A percentile compares a stretch with the other conserved stretches of the same genome.
Conservation (phyloP, 352 stramenopile species). For the Phytopythium montanum region DNA sequence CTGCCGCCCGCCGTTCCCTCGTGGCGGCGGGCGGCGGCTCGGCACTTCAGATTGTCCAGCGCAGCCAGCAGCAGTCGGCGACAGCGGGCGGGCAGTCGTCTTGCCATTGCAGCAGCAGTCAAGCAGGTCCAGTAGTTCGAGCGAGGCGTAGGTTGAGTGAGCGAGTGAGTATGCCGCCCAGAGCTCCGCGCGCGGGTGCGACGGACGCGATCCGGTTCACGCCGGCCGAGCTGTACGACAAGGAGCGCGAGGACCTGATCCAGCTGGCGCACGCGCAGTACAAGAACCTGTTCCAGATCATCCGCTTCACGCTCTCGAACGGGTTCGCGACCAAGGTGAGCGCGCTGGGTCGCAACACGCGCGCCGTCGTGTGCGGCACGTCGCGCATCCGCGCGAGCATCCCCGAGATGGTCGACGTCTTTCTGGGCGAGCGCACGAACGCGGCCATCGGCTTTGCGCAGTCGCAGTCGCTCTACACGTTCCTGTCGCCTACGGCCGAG, state of each 20-base stretch:
- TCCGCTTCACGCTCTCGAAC: slow-evolving; percentile 30
- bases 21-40: neutral
- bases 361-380: slow-evolving; percentile 43
- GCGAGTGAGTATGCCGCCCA: slow-evolving; percentile 12
- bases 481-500: slow-evolving; percentile 34
- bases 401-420: slow-evolving; percentile 52
- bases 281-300: slow-evolving; percentile 40
- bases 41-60: slow-evolving; percentile 2
- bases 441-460: slow-evolving; percentile 59
- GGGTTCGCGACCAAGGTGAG: slow-evolving; percentile 50
- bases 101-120: too few species aligned
- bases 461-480: slow-evolving; percentile 53
- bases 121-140: too few species aligned
- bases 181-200: neutral
- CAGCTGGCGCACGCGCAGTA: slow-evolving; percentile 24
- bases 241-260: slow-evolving; percentile 32
- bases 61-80: too few species aligned
- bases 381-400: slow-evolving; percentile 47
- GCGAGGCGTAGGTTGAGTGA: neutral
- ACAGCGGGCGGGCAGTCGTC: too few species aligned
- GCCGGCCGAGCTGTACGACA: slow-evolving; percentile 27
- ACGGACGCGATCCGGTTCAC: slow-evolving; percentile 31
- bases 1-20: neutral
- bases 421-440: slow-evolving; percentile 54
- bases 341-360: slow-evolving; percentile 43